Evolutionary conservation across 192 early-diverging fungal species (phyloP), one percentile per base, ranked within the genome.

Genomic region (Gamsiella multidivaricata): DNA sequence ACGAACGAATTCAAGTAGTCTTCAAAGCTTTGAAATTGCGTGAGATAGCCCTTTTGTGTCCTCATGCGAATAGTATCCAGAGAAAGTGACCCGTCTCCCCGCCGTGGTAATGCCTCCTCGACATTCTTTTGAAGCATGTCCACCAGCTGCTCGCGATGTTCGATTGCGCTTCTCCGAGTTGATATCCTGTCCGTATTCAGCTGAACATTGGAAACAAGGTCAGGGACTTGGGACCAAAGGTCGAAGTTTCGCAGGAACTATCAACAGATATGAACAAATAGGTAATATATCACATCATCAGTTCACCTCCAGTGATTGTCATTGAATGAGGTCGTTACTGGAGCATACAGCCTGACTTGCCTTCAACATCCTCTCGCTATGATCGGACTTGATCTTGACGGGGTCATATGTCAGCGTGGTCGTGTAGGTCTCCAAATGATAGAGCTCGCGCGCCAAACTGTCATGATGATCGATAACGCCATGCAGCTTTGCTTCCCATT

Each of bases 1-100:
- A 88, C 71, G 67, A 90, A 91, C 0, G 91, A 88, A 14, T 54
- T 54, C 9, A 91, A 55, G 66, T 83, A 88, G 12, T 52, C 73
- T 9, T 73, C 81, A 29, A 88, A 47, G n/a, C 60, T 81, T 37
- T 47, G 31, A 31, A 54, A 65, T 45, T 68, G 68, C 11, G 57
- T 20, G 14, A 49, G 32, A 32, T 41, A 49, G 20, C 33, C 45
- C n/a, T 42, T 68, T 14, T 47, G 61, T 3, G 33, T 47, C 45
- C 34, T 56, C 49, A 43, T 68, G 12, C 55, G 71, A 52, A 51
- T 54, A 33, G 58, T 5, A 50, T 65, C 52, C 15, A 54, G 33
- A 7, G 37, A 20, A 7, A 51, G 15, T 26, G 49, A 31, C 33
- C 28, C 28, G 20, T 65, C 62, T 15, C 46, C 62, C 51, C 61